Evolutionary conservation across 805 yeast species (phyloP).

Genomic region (Candida silvicultrix): DNA sequence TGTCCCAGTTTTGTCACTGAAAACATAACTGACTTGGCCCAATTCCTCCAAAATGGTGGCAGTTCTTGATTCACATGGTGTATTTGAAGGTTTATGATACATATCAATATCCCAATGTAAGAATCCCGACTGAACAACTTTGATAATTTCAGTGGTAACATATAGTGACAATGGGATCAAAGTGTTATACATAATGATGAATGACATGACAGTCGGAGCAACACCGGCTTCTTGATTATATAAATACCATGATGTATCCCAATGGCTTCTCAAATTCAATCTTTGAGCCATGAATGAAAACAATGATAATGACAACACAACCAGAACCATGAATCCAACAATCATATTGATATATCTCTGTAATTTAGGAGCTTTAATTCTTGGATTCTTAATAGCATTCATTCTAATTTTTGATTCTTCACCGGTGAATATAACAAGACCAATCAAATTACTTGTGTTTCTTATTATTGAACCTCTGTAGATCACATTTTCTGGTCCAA

Average conservation of each 20-base stretch:
- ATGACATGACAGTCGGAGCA: constrained; percentile 91
- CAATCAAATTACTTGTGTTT: constrained; percentile 70
- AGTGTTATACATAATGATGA: constrained; percentile 94
- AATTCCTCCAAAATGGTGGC: constrained; percentile 94
- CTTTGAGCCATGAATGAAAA: constrained; percentile 80
- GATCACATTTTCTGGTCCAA: constrained; percentile 76
- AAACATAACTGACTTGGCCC: constrained; percentile 93
- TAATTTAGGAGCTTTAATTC: constrained; percentile 89
- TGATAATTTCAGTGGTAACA: constrained; percentile 94
- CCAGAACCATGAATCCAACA: constrained; percentile 79
- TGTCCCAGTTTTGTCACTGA: constrained; percentile 97
- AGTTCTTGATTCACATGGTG: constrained; percentile 92
- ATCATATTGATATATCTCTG: constrained; percentile 79
- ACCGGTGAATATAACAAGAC: constrained; percentile 87
- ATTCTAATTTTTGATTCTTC: constrained; percentile 93
- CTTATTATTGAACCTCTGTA: constrained; percentile 89
- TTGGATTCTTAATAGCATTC: constrained; percentile 87
- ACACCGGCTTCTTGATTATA: constrained; percentile 68
- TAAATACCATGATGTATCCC: constrained; percentile 66
- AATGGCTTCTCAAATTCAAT: constrained; percentile 34
- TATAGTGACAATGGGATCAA: constrained; percentile 91
- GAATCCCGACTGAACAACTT: constrained; percentile 75
- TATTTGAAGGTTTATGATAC: constrained; percentile 79
- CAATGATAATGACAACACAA: constrained; percentile 68
- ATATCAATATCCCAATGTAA: constrained; percentile 91